Evolutionary conservation across 345 rosid genomes (phyloP).

Genomic region (Microthlaspi erraticum): DNA sequence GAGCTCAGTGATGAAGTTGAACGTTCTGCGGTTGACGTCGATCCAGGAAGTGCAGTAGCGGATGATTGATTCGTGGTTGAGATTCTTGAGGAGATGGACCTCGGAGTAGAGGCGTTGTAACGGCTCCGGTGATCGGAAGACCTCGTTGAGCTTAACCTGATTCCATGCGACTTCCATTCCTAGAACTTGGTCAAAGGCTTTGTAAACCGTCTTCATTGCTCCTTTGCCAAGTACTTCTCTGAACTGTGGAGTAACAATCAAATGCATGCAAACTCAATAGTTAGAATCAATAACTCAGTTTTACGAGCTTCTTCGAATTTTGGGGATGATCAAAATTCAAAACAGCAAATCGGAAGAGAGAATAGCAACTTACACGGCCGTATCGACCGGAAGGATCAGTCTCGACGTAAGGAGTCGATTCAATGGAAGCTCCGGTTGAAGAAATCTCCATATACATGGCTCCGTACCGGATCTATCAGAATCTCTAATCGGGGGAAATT

Average conservation of each 20-base stretch:
- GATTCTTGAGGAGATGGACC: slow-evolving; percentile 85
- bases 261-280: slow-evolving; percentile 8
- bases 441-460: slow-evolving; percentile 54
- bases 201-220: slow-evolving; percentile 94
- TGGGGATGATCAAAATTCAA: background rate
- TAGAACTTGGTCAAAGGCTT: slow-evolving; percentile 78
- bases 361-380: slow-evolving; percentile 72
- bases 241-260: too few species aligned
- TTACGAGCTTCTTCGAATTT: background rate
- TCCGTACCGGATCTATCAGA: slow-evolving; percentile 37
- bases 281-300: too few species aligned
- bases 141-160: slow-evolving; percentile 76
- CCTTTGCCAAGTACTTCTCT: slow-evolving; percentile 89
- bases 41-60: slow-evolving; percentile 78
- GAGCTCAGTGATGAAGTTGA: slow-evolving; percentile 94
- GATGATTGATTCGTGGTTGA: slow-evolving; percentile 77
- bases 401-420: slow-evolving; percentile 58
- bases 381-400: slow-evolving; percentile 90
- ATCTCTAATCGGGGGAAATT: slow-evolving; percentile 9
- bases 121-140: slow-evolving; percentile 77
- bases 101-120: slow-evolving; percentile 89
- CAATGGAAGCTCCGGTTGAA: slow-evolving; percentile 25
- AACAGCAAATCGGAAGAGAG: background rate
- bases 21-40: slow-evolving; percentile 69
- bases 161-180: slow-evolving; percentile 99